Conservation (phyloP, 495 filamentous ascomycete species). For the Glutinoglossum americanum region DNA sequence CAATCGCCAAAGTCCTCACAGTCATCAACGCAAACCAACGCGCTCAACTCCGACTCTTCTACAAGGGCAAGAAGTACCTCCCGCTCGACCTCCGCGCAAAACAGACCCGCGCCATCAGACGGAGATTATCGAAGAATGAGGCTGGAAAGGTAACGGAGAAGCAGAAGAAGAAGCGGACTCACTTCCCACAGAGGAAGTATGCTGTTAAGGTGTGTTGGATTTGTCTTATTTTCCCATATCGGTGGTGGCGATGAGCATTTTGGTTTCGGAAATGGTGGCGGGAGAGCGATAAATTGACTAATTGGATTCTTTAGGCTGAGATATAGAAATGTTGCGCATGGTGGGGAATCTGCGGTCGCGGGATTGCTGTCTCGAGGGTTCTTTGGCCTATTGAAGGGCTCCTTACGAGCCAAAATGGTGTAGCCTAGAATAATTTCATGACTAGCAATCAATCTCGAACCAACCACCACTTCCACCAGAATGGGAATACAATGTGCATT, state of each 20-base stretch:
- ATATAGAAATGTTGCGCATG: not conserved
- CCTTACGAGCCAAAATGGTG: not conserved
- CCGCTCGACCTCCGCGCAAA: constrained; percentile 93
- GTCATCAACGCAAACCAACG: constrained; percentile 99
- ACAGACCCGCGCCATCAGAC: constrained; percentile 87
- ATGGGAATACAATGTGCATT: not conserved
- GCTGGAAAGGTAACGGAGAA: constrained; percentile 57
- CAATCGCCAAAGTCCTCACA: constrained; percentile 91
- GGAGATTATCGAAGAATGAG: constrained; percentile 80
- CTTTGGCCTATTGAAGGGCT: not conserved
- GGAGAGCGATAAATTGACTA: not conserved
- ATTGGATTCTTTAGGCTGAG: not conserved
- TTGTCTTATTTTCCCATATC: not conserved
- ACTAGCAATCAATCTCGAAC: not conserved
- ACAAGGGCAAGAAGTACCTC: constrained; percentile 98
- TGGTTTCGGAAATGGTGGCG: not conserved
- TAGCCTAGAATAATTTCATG: constrained; percentile 1
- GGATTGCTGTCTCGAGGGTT: not conserved
- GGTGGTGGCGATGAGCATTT: no score
- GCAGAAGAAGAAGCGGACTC: constrained; percentile 77
- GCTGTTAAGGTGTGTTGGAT: constrained; percentile 68
- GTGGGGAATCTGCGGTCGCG: not conserved
- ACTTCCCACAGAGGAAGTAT: constrained; percentile 97
- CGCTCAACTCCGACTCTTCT: constrained; percentile 92
- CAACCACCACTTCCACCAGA: not conserved